Percentiles rank a stretch among this genome's conserved stretches.
Conservation (phyloP, 805 yeast species). For the Candida rishiriensis region DNA sequence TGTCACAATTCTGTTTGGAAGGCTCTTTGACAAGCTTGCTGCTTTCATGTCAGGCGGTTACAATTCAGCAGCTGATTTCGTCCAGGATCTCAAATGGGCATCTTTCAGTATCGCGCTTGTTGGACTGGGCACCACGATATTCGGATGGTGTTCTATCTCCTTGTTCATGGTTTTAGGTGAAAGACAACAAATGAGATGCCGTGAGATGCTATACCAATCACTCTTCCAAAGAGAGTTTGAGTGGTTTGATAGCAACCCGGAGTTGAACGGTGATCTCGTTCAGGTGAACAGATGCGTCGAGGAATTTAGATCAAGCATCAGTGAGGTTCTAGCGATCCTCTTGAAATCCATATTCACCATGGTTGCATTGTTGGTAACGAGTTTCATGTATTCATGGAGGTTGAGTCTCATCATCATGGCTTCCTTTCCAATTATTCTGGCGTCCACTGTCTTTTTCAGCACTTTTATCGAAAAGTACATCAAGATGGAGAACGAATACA, state of each 20-base stretch:
- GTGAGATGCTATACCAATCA: constrained; percentile 40
- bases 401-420: constrained; percentile 75
- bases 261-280: constrained; percentile 57
- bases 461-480: constrained; percentile 46
- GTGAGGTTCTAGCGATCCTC: constrained; percentile 60
- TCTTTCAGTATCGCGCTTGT: constrained; percentile 37
- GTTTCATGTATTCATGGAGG: constrained; percentile 81
- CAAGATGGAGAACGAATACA: constrained; percentile 48
- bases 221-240: constrained; percentile 42
- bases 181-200: constrained; percentile 53
- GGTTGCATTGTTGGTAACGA: constrained; percentile 51
- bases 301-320: constrained; percentile 61
- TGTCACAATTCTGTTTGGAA: constrained; percentile 62
- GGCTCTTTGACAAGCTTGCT: constrained; percentile 47
- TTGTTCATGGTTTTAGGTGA: constrained; percentile 74
- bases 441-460: constrained; percentile 47
- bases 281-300: constrained; percentile 71
- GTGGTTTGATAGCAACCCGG: constrained; percentile 61
- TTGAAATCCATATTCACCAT: constrained; percentile 51
- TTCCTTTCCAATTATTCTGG: constrained; percentile 62
- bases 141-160: constrained; percentile 51
- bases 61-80: constrained; percentile 25
- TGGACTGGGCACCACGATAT: constrained; percentile 41
- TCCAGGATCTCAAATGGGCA: constrained; percentile 32
- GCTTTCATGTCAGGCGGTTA: constrained; percentile 30